Conservation (phyloP, 164 flowering plant species). For the Sedum album region DNA sequence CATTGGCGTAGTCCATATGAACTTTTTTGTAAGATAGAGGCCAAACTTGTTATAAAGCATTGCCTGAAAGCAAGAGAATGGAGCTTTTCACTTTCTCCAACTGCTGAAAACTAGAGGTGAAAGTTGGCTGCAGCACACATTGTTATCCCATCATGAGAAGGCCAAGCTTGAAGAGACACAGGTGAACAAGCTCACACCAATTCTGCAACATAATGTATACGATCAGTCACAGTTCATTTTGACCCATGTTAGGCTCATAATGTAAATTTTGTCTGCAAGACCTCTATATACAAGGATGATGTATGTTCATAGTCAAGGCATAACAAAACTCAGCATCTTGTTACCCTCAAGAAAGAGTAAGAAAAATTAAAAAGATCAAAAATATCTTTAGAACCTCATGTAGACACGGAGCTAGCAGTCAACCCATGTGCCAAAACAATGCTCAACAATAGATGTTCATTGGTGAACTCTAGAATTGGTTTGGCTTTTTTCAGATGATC, state of each 20-base stretch:
- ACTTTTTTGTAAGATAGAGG: not conserved
- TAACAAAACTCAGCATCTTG: too few species aligned
- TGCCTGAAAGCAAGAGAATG: not conserved
- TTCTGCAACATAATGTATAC: not conserved
- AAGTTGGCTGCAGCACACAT: not conserved
- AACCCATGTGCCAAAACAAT: not conserved
- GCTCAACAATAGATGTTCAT: not conserved
- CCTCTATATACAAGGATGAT: too few species aligned
- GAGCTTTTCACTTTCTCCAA: not conserved
- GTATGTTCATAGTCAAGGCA: too few species aligned
- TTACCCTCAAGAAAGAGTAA: not conserved
- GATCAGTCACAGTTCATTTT: not conserved
- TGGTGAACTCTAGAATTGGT: too few species aligned
- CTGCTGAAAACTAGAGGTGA: not conserved
- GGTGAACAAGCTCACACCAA: not conserved
- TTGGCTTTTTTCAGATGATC: not conserved
- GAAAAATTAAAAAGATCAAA: not conserved
- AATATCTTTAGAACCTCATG: not conserved
- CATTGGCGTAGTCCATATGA: too few species aligned
- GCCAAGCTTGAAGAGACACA: not conserved
- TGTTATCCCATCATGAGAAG: not conserved
- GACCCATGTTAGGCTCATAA: not conserved
- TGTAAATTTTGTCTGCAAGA: too few species aligned
- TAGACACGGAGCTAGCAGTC: not conserved
- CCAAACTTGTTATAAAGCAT: not conserved